These are phyloP conservation scores for Hordeum pubiflorum DNA, from an alignment of 202 grass and related monocot species.

Conservation along the genomic window DNA sequence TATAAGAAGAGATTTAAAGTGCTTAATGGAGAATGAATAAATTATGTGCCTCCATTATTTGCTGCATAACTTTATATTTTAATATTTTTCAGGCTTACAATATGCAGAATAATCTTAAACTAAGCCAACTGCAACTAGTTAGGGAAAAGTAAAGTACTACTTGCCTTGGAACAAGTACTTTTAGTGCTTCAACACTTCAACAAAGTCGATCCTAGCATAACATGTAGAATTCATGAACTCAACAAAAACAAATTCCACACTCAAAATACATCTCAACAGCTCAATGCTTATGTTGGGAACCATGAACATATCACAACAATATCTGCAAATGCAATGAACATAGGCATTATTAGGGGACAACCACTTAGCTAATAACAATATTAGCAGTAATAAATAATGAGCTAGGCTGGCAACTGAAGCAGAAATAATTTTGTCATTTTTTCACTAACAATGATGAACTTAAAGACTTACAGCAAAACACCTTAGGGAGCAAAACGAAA, in stretches of 20 bases:
- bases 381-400: neutral
- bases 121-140: neutral
- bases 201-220: neutral
- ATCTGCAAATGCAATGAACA: slow-evolving; percentile 12
- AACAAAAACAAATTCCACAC: neutral
- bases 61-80: neutral
- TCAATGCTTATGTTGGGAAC: neutral
- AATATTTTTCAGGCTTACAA: neutral
- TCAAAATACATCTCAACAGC: neutral
- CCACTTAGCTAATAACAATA: neutral
- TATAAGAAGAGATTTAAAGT: neutral
- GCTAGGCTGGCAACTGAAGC: neutral
- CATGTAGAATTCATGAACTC: neutral
- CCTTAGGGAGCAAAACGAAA: neutral
- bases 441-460: neutral
- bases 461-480: neutral
- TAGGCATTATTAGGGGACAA: neutral
- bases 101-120: neutral
- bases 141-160: neutral
- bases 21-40: neutral
- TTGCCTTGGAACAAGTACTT: neutral
- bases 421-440: neutral
- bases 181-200: neutral
- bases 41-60: neutral
- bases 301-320: slow-evolving; percentile 5